These are phyloP conservation scores for Ogataea thermomethanolica DNA, from an alignment of 805 yeast genomes.

Conservation along the genomic window DNA sequence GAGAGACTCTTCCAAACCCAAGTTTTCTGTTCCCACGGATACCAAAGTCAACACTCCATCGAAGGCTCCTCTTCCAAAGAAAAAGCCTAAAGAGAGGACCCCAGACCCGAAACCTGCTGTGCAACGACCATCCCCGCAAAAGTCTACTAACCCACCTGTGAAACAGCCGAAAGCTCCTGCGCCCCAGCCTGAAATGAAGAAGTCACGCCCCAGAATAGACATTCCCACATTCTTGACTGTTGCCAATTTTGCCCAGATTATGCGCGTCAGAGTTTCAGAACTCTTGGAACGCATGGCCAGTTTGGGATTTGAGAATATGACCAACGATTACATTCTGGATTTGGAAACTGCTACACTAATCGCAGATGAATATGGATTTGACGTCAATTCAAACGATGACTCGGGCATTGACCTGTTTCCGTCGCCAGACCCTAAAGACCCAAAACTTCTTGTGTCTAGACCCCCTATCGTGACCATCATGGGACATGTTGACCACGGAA, in stretches of 20 bases:
- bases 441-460: constrained; percentile 52
- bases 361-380: constrained; percentile 85
- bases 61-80: no score
- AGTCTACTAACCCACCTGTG: background rate
- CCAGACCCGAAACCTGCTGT: no score
- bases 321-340: constrained; percentile 79
- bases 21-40: no score
- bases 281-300: constrained; percentile 55
- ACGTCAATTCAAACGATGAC: constrained; percentile 53
- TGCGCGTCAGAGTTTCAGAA: constrained; percentile 60
- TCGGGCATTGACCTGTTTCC: constrained; percentile 60
- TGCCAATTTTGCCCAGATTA: constrained; percentile 68
- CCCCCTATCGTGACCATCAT: constrained; percentile 96
- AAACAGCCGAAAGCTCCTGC: constrained; percentile 1
- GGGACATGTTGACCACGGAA: constrained; percentile 99
- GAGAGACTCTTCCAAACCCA: no score
- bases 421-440: constrained; percentile 47
- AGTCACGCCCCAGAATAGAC: constrained; percentile 28
- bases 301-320: constrained; percentile 69
- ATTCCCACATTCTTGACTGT: constrained; percentile 80
- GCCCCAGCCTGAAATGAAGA: no score
- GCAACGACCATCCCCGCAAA: no score
- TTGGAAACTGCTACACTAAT: constrained; percentile 81
- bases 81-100: no score
- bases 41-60: no score